Conservation (phyloP, 768 basidiomycete genomes). For the Brasilioporus rufonigricans region DNA sequence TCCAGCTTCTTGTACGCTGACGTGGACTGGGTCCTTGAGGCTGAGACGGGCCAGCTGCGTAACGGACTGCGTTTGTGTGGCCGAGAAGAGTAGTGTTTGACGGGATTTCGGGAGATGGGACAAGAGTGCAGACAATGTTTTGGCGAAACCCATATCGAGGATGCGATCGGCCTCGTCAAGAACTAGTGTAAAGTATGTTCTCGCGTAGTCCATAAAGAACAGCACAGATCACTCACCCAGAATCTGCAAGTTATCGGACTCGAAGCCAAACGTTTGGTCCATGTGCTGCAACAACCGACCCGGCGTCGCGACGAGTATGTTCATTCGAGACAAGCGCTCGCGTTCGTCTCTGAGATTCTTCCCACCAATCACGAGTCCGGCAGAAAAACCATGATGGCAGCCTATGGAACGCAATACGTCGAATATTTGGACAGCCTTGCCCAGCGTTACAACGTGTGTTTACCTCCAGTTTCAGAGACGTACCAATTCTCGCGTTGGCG, state of each 20-base stretch:
- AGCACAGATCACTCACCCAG: conserved; percentile 56
- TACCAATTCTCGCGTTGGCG: conserved; percentile 91
- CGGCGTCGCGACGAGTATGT: conserved; percentile 97
- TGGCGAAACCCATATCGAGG: conserved; percentile 93
- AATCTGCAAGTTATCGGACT: conserved; percentile 85
- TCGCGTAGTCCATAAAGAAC: not conserved
- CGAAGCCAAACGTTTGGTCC: conserved; percentile 97
- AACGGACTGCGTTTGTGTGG: conserved; percentile 91
- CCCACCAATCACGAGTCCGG: conserved; percentile 93
- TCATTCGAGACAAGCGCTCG: conserved; percentile 88
- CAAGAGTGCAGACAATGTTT: conserved; percentile 87
- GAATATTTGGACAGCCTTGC: conserved; percentile 95
- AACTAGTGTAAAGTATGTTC: conserved; percentile 43
- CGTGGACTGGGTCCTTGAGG: conserved; percentile 74
- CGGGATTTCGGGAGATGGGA: conserved; percentile 86
- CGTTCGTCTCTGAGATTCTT: conserved; percentile 93
- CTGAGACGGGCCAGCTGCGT: conserved; percentile 87
- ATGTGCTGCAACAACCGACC: conserved; percentile 95
- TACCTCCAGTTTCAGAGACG: conserved; percentile 24
- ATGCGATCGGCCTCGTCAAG: conserved; percentile 97
- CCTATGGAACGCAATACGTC: conserved; percentile 94
- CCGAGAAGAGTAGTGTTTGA: conserved; percentile 95
- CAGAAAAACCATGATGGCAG: conserved; percentile 87
- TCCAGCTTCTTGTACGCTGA: conserved; percentile 57
- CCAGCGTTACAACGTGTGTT: conserved; percentile 2